Evolutionary conservation across 169 alveolate genomes (phyloP).

Genomic region (Eimeria nieschulzi): DNA sequence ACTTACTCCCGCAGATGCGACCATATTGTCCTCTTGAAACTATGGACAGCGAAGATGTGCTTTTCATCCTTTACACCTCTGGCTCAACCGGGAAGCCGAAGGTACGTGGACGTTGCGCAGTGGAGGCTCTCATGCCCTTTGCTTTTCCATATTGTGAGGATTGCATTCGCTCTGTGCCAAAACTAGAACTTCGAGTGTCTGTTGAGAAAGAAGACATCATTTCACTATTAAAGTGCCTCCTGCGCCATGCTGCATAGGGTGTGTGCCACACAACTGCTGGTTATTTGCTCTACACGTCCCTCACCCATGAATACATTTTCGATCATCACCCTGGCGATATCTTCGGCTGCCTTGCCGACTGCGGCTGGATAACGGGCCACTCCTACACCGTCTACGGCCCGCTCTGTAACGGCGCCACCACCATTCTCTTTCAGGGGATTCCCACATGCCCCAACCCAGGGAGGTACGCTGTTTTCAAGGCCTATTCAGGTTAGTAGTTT

Average conservation of each 20-base stretch:
- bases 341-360: slow-evolving; percentile 96
- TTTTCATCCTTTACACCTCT: slow-evolving; percentile 95
- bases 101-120: slow-evolving; percentile 57
- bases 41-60: slow-evolving; percentile 95
- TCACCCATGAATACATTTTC: slow-evolving; percentile 90
- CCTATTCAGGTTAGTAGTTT: too few species aligned
- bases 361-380: slow-evolving; percentile 99
- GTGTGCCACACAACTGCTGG: slow-evolving; percentile 96
- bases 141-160: neutral
- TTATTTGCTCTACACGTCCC: slow-evolving; percentile 89
- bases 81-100: slow-evolving; percentile 98
- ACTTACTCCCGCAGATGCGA: slow-evolving; percentile 87
- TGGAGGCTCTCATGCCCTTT: neutral
- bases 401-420: slow-evolving; percentile 93
- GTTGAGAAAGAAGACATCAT: neutral
- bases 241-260: slow-evolving; percentile 81
- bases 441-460: slow-evolving; percentile 97
- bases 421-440: slow-evolving; percentile 94
- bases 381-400: slow-evolving; percentile 96
- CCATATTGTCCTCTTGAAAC: slow-evolving; percentile 93
- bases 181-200: too few species aligned
- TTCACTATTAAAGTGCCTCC: neutral
- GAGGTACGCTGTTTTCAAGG: slow-evolving; percentile 26
- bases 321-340: slow-evolving; percentile 91
- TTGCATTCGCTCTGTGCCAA: neutral